Percentiles rank a stretch among this genome's conserved stretches.
Conservation (phyloP, 75 land plant genomes). For the Cunninghamia lanceolata region DNA sequence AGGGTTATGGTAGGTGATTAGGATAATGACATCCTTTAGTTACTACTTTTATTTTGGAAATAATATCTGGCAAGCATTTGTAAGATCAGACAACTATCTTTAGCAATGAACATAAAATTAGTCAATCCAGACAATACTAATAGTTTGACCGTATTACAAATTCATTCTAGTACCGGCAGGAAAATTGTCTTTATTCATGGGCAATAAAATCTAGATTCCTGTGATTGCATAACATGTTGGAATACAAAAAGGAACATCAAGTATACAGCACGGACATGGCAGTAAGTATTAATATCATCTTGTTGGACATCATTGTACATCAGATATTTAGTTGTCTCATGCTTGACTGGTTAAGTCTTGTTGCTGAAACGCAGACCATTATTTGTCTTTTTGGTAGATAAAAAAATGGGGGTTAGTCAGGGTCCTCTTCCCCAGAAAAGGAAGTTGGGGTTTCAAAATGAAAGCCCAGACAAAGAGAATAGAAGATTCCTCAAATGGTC, state of each 20-base stretch:
- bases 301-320: too few relatives aligned
- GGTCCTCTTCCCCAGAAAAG: neutral
- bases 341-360: neutral
- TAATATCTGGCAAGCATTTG: neutral
- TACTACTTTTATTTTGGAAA: neutral
- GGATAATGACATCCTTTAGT: neutral
- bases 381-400: neutral
- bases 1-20: slow-evolving; percentile 82
- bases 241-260: too few relatives aligned
- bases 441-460: too few relatives aligned
- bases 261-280: too few relatives aligned
- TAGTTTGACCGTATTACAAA: neutral
- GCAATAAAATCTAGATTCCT: neutral
- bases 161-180: too few relatives aligned
- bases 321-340: neutral
- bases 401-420: neutral
- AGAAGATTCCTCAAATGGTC: neutral
- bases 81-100: neutral
- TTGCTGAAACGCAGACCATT: neutral
- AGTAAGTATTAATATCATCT: too few relatives aligned
- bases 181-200: neutral
- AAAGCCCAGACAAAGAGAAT: too few relatives aligned
- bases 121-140: neutral
- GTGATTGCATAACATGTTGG: neutral
- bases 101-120: neutral